These are phyloP conservation scores for Ascoidea asiatica DNA, from an alignment of 805 yeast genomes.

Conservation along the genomic window DNA sequence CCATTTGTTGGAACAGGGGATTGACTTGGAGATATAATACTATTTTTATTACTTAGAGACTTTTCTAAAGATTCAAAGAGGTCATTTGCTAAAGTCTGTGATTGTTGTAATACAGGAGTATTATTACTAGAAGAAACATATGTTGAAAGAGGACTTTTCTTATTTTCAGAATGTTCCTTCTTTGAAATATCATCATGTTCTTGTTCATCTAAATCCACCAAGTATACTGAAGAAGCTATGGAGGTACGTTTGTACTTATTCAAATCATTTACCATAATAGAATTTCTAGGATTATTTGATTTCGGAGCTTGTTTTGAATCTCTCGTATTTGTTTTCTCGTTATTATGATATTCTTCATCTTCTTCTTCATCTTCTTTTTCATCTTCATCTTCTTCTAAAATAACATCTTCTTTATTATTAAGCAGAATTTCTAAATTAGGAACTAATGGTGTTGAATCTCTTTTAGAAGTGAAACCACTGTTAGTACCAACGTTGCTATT, in stretches of 20 bases:
- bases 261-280: too few relatives aligned
- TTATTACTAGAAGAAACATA: neutral
- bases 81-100: neutral
- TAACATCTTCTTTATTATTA: constrained; percentile 1
- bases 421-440: neutral
- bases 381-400: neutral
- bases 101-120: neutral
- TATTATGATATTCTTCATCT: constrained; percentile 8
- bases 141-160: neutral
- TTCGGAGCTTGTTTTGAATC: neutral
- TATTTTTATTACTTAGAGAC: neutral
- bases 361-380: constrained; percentile 2
- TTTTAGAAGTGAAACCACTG: neutral
- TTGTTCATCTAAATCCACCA: constrained; percentile 6
- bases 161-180: neutral
- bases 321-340: constrained; percentile 1
- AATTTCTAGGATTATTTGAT: neutral
- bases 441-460: neutral
- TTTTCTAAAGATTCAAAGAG: neutral
- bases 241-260: constrained; percentile 8
- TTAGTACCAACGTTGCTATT: neutral
- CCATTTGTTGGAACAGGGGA: neutral
- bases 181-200: neutral
- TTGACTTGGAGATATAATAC: neutral
- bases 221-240: constrained; percentile 8